Conservation (phyloP, 495 filamentous ascomycete genomes). For the Xylaria curta region DNA sequence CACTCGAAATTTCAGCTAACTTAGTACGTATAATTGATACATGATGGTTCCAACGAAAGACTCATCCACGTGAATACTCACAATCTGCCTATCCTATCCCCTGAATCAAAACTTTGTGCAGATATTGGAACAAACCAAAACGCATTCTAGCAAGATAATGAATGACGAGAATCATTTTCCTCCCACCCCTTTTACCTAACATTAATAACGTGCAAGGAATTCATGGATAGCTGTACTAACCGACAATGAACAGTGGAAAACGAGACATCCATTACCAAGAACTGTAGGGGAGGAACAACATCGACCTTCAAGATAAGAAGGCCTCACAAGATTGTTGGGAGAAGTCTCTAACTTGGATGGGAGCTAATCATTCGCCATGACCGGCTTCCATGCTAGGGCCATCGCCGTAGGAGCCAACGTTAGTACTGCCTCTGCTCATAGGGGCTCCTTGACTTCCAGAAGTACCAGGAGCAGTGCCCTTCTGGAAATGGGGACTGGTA, state of each 20-base stretch:
- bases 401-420: constrained; percentile 12
- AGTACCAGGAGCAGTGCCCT: neutral
- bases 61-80: neutral
- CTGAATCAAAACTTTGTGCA: neutral
- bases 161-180: neutral
- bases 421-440: constrained; percentile 9
- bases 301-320: neutral
- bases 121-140: neutral
- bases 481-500: neutral
- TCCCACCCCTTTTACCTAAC: neutral
- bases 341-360: neutral
- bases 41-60: neutral
- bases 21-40: neutral
- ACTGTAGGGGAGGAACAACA: neutral
- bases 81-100: neutral
- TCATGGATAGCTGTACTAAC: neutral
- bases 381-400: constrained; percentile 23
- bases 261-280: neutral
- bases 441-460: neutral
- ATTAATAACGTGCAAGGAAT: neutral
- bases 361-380: neutral
- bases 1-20: neutral
- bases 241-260: neutral
- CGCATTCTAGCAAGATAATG: neutral
- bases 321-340: neutral